Conservation (phyloP, 1,284 basidiomycete species). For the Tilletia indica region DNA sequence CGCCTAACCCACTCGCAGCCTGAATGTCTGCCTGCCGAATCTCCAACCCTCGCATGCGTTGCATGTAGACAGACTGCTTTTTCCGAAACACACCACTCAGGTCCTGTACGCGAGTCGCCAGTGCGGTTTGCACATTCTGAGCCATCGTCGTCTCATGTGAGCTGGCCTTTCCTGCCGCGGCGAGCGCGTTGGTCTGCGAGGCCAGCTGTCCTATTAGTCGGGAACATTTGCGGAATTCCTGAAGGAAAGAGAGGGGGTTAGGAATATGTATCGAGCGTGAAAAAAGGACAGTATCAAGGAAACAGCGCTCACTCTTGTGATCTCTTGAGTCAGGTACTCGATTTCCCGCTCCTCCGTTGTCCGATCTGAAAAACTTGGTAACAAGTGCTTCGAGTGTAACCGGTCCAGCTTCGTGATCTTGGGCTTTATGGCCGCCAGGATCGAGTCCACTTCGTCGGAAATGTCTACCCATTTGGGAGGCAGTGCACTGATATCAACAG, state of each 20-base stretch:
- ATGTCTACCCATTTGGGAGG: constrained; percentile 54
- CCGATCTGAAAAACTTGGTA: constrained; percentile 94
- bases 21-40: constrained; percentile 40
- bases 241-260: background rate
- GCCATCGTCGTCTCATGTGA: constrained; percentile 60
- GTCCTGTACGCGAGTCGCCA: constrained; percentile 91
- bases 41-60: constrained; percentile 69
- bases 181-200: constrained; percentile 31
- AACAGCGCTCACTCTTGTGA: constrained; percentile 62
- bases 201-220: constrained; percentile 46
- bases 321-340: constrained; percentile 77
- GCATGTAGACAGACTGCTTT: constrained; percentile 95
- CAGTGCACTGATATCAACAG: constrained; percentile 28
- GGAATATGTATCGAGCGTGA: background rate
- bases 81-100: constrained; percentile 89
- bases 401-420: constrained; percentile 72
- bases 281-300: background rate
- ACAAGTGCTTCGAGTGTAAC: constrained; percentile 88
- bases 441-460: constrained; percentile 42
- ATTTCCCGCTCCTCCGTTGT: constrained; percentile 90
- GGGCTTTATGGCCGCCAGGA: constrained; percentile 36
- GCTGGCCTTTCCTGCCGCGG: constrained; percentile 50
- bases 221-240: constrained; percentile 45
- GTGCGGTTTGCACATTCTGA: constrained; percentile 92
- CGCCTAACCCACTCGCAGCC: constrained; percentile 19